Evolutionary conservation across 2,329 filamentous ascomycete genomes (phyloP).

Genomic region (Sporothrix euskadiensis): DNA sequence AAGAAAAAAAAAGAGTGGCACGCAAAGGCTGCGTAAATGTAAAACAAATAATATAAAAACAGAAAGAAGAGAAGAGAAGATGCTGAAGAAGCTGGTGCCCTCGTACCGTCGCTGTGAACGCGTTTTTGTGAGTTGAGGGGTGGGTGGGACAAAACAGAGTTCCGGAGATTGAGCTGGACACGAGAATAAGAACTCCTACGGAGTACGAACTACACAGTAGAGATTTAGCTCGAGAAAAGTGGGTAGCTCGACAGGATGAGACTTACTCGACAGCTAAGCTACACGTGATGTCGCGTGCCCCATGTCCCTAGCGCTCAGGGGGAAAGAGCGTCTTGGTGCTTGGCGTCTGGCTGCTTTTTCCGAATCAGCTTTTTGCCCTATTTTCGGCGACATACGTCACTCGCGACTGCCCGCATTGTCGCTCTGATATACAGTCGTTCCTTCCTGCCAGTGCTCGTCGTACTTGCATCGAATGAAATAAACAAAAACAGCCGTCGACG

Average conservation of each 20-base stretch:
- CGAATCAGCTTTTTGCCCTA: not conserved
- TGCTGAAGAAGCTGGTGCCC: constrained; percentile 8
- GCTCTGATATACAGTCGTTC: not conserved
- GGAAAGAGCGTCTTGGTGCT: not conserved
- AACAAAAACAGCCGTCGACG: too few relatives aligned
- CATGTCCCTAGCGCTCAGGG: not conserved
- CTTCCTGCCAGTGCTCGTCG: not conserved
- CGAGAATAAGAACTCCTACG: not conserved
- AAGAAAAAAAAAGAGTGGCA: not conserved
- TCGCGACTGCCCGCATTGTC: not conserved
- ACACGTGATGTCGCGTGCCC: constrained; percentile 20
- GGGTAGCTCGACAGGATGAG: constrained; percentile 4
- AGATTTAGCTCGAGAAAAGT: not conserved
- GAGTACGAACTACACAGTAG: too few relatives aligned
- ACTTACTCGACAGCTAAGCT: not conserved
- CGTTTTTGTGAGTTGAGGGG: not conserved
- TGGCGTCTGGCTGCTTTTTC: not conserved
- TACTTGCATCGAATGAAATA: not conserved
- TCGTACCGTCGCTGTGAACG: not conserved
- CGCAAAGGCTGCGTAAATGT: not conserved
- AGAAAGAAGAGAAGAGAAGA: not conserved
- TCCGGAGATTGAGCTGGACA: not conserved
- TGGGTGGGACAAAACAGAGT: not conserved
- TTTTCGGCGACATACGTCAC: not conserved
- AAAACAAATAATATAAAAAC: not conserved